Base-by-base conservation (phyloP, 2,329 filamentous ascomycete species). In the Acarospora socialis region DNA sequence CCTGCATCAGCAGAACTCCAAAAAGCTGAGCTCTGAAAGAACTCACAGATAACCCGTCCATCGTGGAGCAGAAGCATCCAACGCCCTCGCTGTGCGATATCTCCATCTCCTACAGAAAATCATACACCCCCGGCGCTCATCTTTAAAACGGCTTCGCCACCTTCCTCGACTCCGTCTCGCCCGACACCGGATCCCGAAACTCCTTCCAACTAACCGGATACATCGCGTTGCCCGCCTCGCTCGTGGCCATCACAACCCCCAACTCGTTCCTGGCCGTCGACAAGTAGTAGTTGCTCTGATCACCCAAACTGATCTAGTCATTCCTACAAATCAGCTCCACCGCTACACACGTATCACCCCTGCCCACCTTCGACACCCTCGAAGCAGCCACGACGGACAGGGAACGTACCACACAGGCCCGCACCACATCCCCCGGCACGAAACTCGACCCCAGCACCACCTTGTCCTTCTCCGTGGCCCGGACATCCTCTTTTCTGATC, bases 251-350 rank as follows among this genome's bases (percentile, higher is more conserved):
- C 22, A 98, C 81, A 36, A 95, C 87, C 2, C 90, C 90, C 23
- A 92, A 65, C 52, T 92, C 81, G 55, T 98, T 95, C 44, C 73
- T 73, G 17, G 84, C 83, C 1, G 90, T 98, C 16, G 77, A 81
- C n/a, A 92, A 68, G 54, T 94, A 98, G 54, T 95, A 98, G 48
- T 82, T 92, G 30, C 80, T 75, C 59, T 95, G 86, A 52, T 98
- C 90, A 21, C 90, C 90, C 9, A 95, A 59, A 5, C 81, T 90
- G 36, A 92, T 90, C 75, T 79, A 30, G 14, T 30, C 13, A 27
- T n/a, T 15, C 14, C 13, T 21, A 4, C 17, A 10, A 25, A 21
- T 3, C 9, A 7, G 17, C 30, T 18, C 30, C 18, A 24, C 17
- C 13, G 13, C 13, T 17, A 21, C 27, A 2, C n/a, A 15, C 18